phyloP scores from a whole-genome alignment of 1,284 basidiomycete genomes.

The Rhodotorula sp. region DNA sequence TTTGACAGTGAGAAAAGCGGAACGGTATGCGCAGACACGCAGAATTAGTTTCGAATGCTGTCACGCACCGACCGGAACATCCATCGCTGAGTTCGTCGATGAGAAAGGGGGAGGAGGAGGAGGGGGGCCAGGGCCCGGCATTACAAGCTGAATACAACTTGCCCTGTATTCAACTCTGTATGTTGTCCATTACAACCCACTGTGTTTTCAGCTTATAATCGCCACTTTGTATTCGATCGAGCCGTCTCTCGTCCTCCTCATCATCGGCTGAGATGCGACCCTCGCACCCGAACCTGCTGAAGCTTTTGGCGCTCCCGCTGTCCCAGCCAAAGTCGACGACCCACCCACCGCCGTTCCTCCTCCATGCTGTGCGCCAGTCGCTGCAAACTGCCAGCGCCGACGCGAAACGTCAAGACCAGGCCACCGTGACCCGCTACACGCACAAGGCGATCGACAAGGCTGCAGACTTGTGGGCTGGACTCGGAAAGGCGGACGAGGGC shows the following conservation, averaged over 20 bases:
- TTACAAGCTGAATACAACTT: too few relatives aligned
- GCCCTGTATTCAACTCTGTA: too few relatives aligned
- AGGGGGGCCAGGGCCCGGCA: too few relatives aligned
- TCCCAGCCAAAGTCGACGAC: background rate
- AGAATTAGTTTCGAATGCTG: too few relatives aligned
- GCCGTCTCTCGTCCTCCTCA: background rate
- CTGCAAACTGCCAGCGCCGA: background rate
- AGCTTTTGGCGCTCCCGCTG: conserved; percentile 37
- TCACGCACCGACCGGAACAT: too few relatives aligned
- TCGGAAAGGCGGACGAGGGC: conserved; percentile 38
- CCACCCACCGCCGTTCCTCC: conserved; percentile 24
- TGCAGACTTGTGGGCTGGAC: conserved; percentile 37
- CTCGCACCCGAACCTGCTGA: conserved; percentile 4
- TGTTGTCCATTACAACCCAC: too few relatives aligned
- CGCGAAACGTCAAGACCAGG: background rate
- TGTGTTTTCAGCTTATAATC: too few relatives aligned
- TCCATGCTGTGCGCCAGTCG: conserved; percentile 28
- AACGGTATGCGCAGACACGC: too few relatives aligned
- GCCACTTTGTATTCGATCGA: too few relatives aligned
- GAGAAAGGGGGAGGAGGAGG: too few relatives aligned
- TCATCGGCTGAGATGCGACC: conserved; percentile 6
- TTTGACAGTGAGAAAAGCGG: too few relatives aligned
- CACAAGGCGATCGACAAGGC: conserved; percentile 37
- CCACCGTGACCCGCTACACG: background rate
- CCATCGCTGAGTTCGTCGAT: too few relatives aligned